These are phyloP conservation scores for Ilyonectria mors-panacis DNA, from an alignment of 2,329 filamentous ascomycete genomes.

Conservation along the genomic window DNA sequence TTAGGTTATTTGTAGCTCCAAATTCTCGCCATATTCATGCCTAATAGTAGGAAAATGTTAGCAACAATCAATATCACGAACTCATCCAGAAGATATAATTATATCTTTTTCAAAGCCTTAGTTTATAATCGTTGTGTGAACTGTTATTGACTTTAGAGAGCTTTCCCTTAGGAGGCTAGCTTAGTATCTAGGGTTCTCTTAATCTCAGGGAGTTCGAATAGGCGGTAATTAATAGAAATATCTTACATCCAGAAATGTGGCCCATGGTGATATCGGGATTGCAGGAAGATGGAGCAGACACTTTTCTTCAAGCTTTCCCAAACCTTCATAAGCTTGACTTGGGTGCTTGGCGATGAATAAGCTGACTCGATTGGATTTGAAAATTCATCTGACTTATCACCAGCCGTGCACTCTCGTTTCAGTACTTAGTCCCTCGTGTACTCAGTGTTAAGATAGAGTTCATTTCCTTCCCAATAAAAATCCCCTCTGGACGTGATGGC, in stretches of 20 bases:
- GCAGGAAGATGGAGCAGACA: not conserved
- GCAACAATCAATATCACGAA: not conserved
- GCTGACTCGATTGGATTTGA: too few species aligned
- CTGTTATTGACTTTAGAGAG: conserved; percentile 4
- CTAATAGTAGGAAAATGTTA: not conserved
- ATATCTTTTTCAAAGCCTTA: not conserved
- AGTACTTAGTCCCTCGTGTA: too few species aligned
- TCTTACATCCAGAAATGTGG: not conserved
- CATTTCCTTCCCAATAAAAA: too few species aligned
- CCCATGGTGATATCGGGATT: not conserved
- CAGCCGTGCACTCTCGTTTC: too few species aligned
- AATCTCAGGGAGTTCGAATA: not conserved
- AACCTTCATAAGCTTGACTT: conserved; percentile 18
- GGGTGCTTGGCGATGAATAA: not conserved
- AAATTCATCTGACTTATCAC: too few species aligned
- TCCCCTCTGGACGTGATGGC: too few species aligned
- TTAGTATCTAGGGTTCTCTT: conserved; percentile 12
- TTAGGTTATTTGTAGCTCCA: not conserved
- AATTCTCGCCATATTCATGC: not conserved
- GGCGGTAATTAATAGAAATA: not conserved
- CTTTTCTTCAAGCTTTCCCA: conserved; percentile 19
- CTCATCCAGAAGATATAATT: not conserved
- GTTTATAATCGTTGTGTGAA: not conserved
- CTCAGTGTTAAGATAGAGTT: too few species aligned
- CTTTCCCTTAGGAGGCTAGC: conserved; percentile 11